Evolutionary conservation across 768 basidiomycete species (phyloP), one percentile per base, ranked within the genome.

Genomic region (Mycena rosella): DNA sequence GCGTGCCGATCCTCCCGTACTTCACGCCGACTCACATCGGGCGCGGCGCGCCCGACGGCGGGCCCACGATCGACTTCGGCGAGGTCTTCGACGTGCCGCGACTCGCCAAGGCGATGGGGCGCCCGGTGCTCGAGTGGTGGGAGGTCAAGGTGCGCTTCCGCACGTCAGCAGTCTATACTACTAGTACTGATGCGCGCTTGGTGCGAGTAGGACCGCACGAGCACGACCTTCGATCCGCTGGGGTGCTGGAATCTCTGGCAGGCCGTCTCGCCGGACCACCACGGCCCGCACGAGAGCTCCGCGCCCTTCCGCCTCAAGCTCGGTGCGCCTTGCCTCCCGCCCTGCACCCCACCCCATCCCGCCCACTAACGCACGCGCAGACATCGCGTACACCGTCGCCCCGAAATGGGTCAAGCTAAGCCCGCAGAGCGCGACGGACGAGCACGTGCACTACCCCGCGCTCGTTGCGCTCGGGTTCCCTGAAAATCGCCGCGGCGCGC

Each of bases 111-210:
- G 67, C 65, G 27, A 65, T 80, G n/a, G 71, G 74, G 38, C 69
- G 65, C 26, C 78, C 78, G 0, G 54, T 83, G 22, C 66, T 83
- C 22, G 79, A 83, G 69, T 83, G 82, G 82, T 60, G 71, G 13
- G 72, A 81, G 56, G 75, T 83, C 40, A 82, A 82, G 67, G 48
- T 55, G 52, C 13, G n/a, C 40, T 11, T n/a, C 20, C 22, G 22
- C 30, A 30, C n/a, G n/a, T 34, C 11, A 20, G 29, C 54, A 24
- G 7, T 13, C 22, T 55, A 7, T 20, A 13, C 34, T 5, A 4
- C 11, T n/a, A n/a, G n/a, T n/a, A n/a, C n/a, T n/a, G n/a, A n/a
- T n/a, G n/a, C n/a, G n/a, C n/a, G n/a, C n/a, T n/a, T n/a, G n/a
- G n/a, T n/a, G n/a, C n/a, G n/a, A n/a, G n/a, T n/a, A 52, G 66